Evolutionary conservation across 2,329 filamentous ascomycete genomes (phyloP).

Genomic region (Microdochium paspali): DNA sequence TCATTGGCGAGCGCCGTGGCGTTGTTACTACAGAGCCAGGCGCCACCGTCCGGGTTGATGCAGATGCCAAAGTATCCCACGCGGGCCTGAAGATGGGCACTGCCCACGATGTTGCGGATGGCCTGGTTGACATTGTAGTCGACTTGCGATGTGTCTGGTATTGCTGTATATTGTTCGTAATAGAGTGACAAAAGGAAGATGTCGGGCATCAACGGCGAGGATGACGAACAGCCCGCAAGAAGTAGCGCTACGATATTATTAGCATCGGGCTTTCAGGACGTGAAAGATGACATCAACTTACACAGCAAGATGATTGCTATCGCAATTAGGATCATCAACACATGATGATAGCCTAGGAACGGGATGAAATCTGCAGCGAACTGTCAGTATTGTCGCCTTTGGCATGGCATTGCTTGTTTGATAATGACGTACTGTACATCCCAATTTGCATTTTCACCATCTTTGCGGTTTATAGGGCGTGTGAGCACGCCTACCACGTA

Average conservation of each 20-base stretch:
- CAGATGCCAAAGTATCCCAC: slow-evolving; percentile 99
- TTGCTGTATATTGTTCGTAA: slow-evolving; percentile 78
- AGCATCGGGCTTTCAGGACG: slow-evolving; percentile 1
- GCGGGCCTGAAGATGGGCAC: slow-evolving; percentile 75
- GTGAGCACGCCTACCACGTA: not conserved
- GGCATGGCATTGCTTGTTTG: too few species aligned
- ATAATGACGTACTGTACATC: not conserved
- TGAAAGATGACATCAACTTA: slow-evolving; percentile 38
- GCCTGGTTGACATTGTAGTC: slow-evolving; percentile 79
- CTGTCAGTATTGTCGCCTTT: too few species aligned
- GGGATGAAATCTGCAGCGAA: slow-evolving; percentile 47
- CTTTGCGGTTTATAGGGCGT: not conserved
- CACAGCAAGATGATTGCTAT: slow-evolving; percentile 90
- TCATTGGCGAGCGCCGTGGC: slow-evolving; percentile 87
- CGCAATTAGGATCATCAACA: slow-evolving; percentile 95
- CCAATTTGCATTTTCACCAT: not conserved
- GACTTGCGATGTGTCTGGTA: slow-evolving; percentile 78
- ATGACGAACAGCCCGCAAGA: slow-evolving; percentile 92
- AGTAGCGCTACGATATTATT: slow-evolving; percentile 60
- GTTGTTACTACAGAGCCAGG: slow-evolving; percentile 95
- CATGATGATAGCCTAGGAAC: slow-evolving; percentile 68
- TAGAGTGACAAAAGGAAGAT: slow-evolving; percentile 99
- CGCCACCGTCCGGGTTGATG: slow-evolving; percentile 81
- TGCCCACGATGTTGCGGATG: slow-evolving; percentile 82
- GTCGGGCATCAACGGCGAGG: slow-evolving; percentile 84